Conservation (phyloP, 73 alveolate species). For the Paramecium pentaurelia region DNA sequence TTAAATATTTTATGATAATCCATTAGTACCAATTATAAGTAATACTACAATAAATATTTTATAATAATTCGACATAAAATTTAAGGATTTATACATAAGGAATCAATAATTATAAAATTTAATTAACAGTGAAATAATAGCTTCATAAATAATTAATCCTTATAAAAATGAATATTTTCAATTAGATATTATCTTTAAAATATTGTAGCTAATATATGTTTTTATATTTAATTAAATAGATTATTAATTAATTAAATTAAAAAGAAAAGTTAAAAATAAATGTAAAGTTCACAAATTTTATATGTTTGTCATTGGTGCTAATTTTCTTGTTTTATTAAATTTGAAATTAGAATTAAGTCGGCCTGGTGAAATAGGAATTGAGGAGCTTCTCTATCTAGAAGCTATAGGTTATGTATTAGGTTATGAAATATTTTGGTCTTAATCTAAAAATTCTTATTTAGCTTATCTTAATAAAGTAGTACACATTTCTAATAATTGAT, state of each 20-base stretch:
- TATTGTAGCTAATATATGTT: no score
- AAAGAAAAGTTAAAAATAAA: not conserved
- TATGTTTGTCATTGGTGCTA: constrained; percentile 28
- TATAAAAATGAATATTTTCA: no score
- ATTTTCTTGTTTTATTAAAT: not conserved
- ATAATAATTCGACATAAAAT: no score
- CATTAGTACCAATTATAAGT: no score
- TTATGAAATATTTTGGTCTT: not conserved
- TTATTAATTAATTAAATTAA: no score
- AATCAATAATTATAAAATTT: no score
- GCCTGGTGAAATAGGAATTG: constrained; percentile 11
- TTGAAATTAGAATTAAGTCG: not conserved
- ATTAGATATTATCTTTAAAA: no score
- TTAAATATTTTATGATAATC: no score
- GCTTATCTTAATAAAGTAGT: constrained; percentile 45
- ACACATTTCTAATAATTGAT: constrained; percentile 45
- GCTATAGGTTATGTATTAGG: not conserved
- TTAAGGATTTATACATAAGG: no score
- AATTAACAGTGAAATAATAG: no score
- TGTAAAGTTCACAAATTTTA: not conserved
- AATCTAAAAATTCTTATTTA: not conserved
- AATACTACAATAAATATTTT: no score
- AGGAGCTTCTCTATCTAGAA: not conserved
- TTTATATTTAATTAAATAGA: not conserved
- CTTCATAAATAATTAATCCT: no score